These are phyloP conservation scores for Emmonsiellopsis sp. DNA, from an alignment of 2,329 filamentous ascomycete genomes.

Conservation along the genomic window DNA sequence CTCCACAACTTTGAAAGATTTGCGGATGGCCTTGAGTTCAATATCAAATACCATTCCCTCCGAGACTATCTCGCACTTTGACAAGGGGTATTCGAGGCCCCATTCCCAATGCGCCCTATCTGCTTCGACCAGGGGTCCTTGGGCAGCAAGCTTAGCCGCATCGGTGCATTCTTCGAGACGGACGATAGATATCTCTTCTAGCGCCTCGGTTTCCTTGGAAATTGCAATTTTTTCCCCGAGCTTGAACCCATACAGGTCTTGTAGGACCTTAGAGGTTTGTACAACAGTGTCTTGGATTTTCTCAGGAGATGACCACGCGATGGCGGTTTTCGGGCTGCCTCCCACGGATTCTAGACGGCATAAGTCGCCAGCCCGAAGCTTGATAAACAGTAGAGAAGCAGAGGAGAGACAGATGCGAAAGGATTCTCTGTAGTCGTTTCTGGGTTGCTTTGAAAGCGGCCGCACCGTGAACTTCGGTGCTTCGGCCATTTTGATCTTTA, in stretches of 20 bases:
- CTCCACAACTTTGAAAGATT: conserved; percentile 52
- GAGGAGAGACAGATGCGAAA: conserved; percentile 52
- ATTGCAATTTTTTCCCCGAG: conserved; percentile 62
- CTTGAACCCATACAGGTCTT: conserved; percentile 63
- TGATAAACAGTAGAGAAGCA: conserved; percentile 47
- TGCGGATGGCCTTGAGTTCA: conserved; percentile 46
- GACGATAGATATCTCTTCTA: conserved; percentile 51
- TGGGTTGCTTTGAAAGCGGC: conserved; percentile 41
- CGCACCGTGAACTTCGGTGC: conserved; percentile 43
- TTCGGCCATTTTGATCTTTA: conserved; percentile 25
- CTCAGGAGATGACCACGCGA: conserved; percentile 54
- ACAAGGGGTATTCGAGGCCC: conserved; percentile 36
- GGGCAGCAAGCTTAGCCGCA: conserved; percentile 21
- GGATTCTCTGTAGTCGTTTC: conserved; percentile 44
- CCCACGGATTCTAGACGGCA: conserved; percentile 34
- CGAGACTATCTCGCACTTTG: conserved; percentile 57
- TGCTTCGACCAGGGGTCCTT: conserved; percentile 19
- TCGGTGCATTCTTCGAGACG: conserved; percentile 51
- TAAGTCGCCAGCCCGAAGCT: conserved; percentile 50
- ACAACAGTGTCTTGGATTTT: conserved; percentile 59
- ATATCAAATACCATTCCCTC: conserved; percentile 63
- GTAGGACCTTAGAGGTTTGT: conserved; percentile 64
- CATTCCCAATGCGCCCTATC: conserved; percentile 41
- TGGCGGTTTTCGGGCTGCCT: conserved; percentile 42
- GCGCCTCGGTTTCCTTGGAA: conserved; percentile 40